Base-by-base conservation (phyloP, 2,329 filamentous ascomycete genomes). In the Botrytis deweyae region DNA sequence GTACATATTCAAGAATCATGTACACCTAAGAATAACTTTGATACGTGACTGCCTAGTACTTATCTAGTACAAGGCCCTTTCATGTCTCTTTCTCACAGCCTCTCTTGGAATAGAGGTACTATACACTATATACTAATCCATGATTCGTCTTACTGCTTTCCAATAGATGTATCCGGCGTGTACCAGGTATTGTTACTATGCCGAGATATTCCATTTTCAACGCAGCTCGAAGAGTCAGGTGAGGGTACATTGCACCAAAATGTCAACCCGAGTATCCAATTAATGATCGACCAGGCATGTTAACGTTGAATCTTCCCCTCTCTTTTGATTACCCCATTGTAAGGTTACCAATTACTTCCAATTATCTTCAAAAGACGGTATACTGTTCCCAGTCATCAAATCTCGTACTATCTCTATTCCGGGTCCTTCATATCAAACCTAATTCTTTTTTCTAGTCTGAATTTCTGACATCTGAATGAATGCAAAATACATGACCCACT, bases 21-120 rank as follows among this genome's bases (percentile, higher is more conserved):
- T 66, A 52, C 25, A 52, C 64, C 44, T 38, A 67, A 67, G 44
- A 52, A 67, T 52, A 67, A 36, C 64, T 46, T 18, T 20, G 18
- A 38, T 65, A 44, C 62, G 42, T 33, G 40, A n/a, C 62, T 38
- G 40, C 18, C 33, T 36, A 67, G 65, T 55, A 55, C 62, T 12
- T 33, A 44, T n/a, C 62, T n/a, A 44, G 40, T 46, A 65, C 14
- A 36, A 67, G 46, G 14, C 36, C 25, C 25, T 67, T 52, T 44
- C 25, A 44, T 67, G 36, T 29, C 36, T 42, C 33, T 58, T 58
- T 36, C 46, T 68, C 49, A 72, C 70, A 72, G 70, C 70, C 70
- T 72, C 70, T 66, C 61, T 72, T 62, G 61, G 46, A 72, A 72
- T 72, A 72, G 70, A 72, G 44, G 46, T 61, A 25, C 22, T 58